Percentiles rank a stretch among this genome's conserved stretches.
Conservation (phyloP, 2,329 filamentous ascomycete genomes). For the Elsinoe fawcettii region DNA sequence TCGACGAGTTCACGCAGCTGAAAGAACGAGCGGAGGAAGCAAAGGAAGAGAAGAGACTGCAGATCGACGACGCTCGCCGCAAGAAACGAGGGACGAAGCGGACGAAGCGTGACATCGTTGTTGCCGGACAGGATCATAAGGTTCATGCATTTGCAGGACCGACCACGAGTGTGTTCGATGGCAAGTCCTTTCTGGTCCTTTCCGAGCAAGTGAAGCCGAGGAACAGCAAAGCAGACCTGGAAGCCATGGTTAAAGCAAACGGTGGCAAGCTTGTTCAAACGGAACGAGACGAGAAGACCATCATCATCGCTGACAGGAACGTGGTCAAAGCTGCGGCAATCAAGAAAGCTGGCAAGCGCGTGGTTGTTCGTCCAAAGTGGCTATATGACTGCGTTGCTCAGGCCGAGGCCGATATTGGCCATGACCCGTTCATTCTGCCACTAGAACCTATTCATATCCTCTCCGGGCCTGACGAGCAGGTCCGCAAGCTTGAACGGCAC, state of each 20-base stretch:
- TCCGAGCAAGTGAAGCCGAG: slow-evolving; percentile 68
- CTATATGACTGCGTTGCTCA: slow-evolving; percentile 69
- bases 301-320: slow-evolving; percentile 72
- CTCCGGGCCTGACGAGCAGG: slow-evolving; percentile 52
- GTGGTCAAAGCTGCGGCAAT: slow-evolving; percentile 76
- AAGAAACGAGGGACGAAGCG: slow-evolving; percentile 51
- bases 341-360: slow-evolving; percentile 60
- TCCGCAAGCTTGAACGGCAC: slow-evolving; percentile 50
- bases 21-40: slow-evolving; percentile 63
- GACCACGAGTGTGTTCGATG: slow-evolving; percentile 61
- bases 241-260: slow-evolving; percentile 72
- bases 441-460: slow-evolving; percentile 64
- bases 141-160: slow-evolving; percentile 49
- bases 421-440: slow-evolving; percentile 55
- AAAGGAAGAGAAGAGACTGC: slow-evolving; percentile 63
- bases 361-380: slow-evolving; percentile 76
- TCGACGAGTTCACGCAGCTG: slow-evolving; percentile 68
- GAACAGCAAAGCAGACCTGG: slow-evolving; percentile 69
- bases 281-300: slow-evolving; percentile 54
- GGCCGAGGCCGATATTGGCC: slow-evolving; percentile 46
- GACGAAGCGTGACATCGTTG: slow-evolving; percentile 60
- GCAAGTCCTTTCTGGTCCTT: slow-evolving; percentile 71
- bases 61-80: slow-evolving; percentile 59
- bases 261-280: slow-evolving; percentile 74
- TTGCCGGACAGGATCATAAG: slow-evolving; percentile 60